phyloP scores from a whole-genome alignment of 2,329 filamentous ascomycete genomes.

The Penicillium rolfsii region DNA sequence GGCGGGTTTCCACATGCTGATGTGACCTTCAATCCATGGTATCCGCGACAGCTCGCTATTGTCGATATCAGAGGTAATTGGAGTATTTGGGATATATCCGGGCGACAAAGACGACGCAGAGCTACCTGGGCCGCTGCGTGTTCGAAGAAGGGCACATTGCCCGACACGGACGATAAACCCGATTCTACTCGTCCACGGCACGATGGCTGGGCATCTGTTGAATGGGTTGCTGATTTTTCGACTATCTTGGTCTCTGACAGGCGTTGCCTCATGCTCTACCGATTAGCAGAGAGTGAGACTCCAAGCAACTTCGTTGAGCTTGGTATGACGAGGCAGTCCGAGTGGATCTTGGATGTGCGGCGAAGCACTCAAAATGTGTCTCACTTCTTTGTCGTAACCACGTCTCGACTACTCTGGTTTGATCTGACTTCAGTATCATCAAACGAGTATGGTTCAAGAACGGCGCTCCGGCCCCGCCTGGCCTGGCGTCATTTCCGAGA shows the following conservation, averaged over 20 bases:
- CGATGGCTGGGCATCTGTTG: constrained; percentile 51
- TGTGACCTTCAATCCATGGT: constrained; percentile 63
- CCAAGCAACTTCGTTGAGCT: constrained; percentile 41
- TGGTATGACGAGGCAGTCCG: constrained; percentile 39
- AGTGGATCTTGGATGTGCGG: constrained; percentile 61
- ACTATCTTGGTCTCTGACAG: constrained; percentile 58
- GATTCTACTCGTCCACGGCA: constrained; percentile 26
- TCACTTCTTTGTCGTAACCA: constrained; percentile 59
- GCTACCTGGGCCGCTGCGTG: constrained; percentile 34
- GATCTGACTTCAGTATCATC: constrained; percentile 38
- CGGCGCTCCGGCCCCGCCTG: constrained; percentile 45
- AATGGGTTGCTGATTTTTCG: constrained; percentile 45
- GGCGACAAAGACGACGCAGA: constrained; percentile 35
- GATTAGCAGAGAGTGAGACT: constrained; percentile 31
- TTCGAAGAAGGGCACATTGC: constrained; percentile 38
- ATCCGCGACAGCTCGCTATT: constrained; percentile 59
- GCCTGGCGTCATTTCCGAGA: constrained; percentile 60
- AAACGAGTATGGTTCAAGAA: constrained; percentile 23
- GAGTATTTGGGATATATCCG: constrained; percentile 54
- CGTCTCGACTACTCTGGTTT: constrained; percentile 53
- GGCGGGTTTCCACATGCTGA: constrained; percentile 56
- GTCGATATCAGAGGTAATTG: constrained; percentile 59
- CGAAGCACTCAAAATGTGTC: constrained; percentile 46
- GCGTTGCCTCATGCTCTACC: constrained; percentile 44
- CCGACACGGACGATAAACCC: constrained; percentile 23